A percentile compares a stretch with the other conserved stretches of the same genome.
Evolutionary conservation across 1,284 basidiomycete genomes (phyloP).

Genomic region (Heterobasidion occidentale): DNA sequence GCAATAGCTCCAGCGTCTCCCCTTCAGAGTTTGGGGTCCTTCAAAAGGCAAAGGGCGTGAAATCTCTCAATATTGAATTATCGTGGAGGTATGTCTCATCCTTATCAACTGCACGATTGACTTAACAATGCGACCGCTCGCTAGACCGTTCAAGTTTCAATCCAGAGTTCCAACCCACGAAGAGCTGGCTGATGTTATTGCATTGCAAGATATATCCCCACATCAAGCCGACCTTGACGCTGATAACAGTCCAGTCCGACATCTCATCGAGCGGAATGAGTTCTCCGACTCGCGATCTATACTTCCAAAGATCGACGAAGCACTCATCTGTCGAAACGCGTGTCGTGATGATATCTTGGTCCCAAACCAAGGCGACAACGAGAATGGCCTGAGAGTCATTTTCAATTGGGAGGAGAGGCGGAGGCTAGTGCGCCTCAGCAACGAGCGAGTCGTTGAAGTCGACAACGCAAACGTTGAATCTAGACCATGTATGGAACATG

Average conservation of each 20-base stretch:
- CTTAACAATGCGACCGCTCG: not conserved
- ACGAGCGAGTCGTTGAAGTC: no score
- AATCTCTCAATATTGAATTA: slow-evolving; percentile 1
- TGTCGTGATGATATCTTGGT: no score
- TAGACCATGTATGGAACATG: no score
- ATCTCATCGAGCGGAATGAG: not conserved
- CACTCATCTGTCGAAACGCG: not conserved
- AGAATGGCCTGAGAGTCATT: no score
- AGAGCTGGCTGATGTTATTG: slow-evolving; percentile 1
- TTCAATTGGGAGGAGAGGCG: no score
- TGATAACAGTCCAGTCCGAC: not conserved
- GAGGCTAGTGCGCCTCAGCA: no score
- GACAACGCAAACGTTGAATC: no score
- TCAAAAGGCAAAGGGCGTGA: not conserved
- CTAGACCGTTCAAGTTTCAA: slow-evolving; percentile 1
- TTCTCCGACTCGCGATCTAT: not conserved
- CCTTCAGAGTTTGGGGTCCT: not conserved
- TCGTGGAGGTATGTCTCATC: slow-evolving; percentile 2
- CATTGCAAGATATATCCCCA: not conserved
- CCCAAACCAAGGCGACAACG: no score
- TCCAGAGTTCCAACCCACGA: not conserved
- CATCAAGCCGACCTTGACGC: not conserved
- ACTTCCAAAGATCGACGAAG: not conserved
- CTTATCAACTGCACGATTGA: no score
- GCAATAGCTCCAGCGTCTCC: not conserved